Evolutionary conservation across 805 yeast species (phyloP).

Genomic region (Hanseniaspora meyeri): DNA sequence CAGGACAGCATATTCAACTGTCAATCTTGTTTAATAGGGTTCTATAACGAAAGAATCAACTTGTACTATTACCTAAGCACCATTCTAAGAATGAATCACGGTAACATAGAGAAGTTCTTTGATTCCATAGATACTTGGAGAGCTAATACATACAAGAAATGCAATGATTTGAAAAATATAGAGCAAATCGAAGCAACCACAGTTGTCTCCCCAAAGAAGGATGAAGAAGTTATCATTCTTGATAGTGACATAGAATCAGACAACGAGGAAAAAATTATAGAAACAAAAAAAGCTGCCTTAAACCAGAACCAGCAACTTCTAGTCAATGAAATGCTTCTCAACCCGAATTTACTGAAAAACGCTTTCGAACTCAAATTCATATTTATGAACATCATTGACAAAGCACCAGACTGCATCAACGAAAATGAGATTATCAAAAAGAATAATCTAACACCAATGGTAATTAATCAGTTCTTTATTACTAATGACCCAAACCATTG

Average conservation of each 20-base stretch:
- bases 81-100: constrained; percentile 38
- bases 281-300: neutral
- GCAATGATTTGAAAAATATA: neutral
- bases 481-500: neutral
- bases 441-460: neutral
- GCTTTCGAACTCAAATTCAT: neutral
- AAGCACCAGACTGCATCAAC: neutral
- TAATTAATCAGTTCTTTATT: neutral
- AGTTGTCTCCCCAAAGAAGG: constrained; percentile 15
- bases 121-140: constrained; percentile 30
- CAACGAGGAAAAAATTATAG: neutral
- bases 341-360: constrained; percentile 1
- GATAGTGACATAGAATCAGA: constrained; percentile 22
- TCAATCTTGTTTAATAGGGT: constrained; percentile 40
- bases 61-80: constrained; percentile 42
- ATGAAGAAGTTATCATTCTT: constrained; percentile 18
- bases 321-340: constrained; percentile 4
- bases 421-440: neutral
- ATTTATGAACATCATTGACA: neutral
- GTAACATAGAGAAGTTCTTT: constrained; percentile 28
- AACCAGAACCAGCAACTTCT: neutral
- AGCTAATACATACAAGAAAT: constrained; percentile 19
- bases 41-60: constrained; percentile 41
- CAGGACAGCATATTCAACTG: constrained; percentile 36
- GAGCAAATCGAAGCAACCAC: no score